Evolutionary conservation across 768 basidiomycete species (phyloP), one percentile per base, ranked within the genome.

Genomic region (Xerocomus spinulosus): DNA sequence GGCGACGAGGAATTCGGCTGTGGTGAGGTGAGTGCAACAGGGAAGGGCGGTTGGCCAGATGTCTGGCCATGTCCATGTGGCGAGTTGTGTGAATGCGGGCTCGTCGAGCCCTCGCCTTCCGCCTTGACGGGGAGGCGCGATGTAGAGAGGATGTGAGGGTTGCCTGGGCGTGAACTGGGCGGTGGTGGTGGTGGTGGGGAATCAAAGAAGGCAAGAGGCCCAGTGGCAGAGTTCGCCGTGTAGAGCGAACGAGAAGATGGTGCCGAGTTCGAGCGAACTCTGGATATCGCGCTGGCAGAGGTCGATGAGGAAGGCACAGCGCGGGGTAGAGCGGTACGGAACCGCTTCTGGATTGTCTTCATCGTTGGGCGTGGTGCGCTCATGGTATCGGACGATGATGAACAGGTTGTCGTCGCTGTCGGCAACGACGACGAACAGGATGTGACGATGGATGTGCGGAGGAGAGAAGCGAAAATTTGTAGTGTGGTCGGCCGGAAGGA

Each of bases 291-390:
- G 3, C 58, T 50, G 4, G 69, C 52, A 21, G 70, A 63, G 49
- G 68, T 53, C 21, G 60, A 44, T n/a, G n/a, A n/a, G 8, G 53
- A 56, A 26, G 49, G 42, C 30, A 63, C 53, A 9, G 65, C 62
- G 41, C 73, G 73, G 33, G 70, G 71, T 25, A 44, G 73, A 55
- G 70, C 75, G 17, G 68, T 70, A 54, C 70, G 76, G 35, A 80
- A 62, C n/a, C 77, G 73, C 56, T 78, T 80, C 52, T 74, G 74
- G 21, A 78, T 70, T 21, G 72, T 72, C 66, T 73, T 73, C 70
- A 75, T 76, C 53, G 74, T 68, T 40, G 68, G 62, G 17, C 68
- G 66, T 2, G 69, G 69, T 42, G 68, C 55, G 29, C 63, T 64
- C 70, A 72, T 73, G 15, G 47, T 50, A 15, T 43, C 20, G 0